Evolutionary conservation across 179 eudicot genomes (phyloP), one percentile per base, ranked within the genome.

Genomic region (Amaranthus tricolor): DNA sequence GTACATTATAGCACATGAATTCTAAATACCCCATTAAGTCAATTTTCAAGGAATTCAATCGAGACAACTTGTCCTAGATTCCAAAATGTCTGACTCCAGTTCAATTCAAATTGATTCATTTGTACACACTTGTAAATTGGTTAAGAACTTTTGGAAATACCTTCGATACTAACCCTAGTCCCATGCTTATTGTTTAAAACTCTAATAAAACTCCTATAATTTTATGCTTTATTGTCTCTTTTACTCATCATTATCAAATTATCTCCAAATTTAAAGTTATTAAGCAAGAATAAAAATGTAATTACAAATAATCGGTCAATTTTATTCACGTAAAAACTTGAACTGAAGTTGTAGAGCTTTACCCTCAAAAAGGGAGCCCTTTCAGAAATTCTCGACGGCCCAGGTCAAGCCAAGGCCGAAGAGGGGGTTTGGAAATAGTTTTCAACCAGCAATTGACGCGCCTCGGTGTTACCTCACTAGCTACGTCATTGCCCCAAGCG

Each of bases 371-470:
- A 80, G 69, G 80, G 77, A 77, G 77, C 83, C 83, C 83, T 80
- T 80, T 80, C 83, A 80, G 80, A 76, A 80, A 80, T 80, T 76
- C 80, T 80, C 83, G 44, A 76, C 83, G 68, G 83, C 83, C 80
- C 0, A 72, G 74, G 80, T 21, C 83, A 76, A 80, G 83, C 83
- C 76, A 17, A 45, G 83, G 79, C 79, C 79, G 79, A 76, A 6
- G 83, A 80, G 83, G 79, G 83, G 83, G 79, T 80, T 80, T 80
- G 83, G 83, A 80, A 80, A 80, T 80, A 80, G 83, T 80, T 80
- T 80, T 80, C 83, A 80, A 80, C 83, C 83, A 80, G 83, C 83
- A 80, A 80, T 80, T 80, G 83, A 80, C 83, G 83, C 83, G 79
- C 83, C 83, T 80, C 83, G 79, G 79, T 80, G 76, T 44, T 80